These are phyloP conservation scores for Trichosanthes cucumerina DNA, from an alignment of 306 rosid species.

Conservation along the genomic window DNA sequence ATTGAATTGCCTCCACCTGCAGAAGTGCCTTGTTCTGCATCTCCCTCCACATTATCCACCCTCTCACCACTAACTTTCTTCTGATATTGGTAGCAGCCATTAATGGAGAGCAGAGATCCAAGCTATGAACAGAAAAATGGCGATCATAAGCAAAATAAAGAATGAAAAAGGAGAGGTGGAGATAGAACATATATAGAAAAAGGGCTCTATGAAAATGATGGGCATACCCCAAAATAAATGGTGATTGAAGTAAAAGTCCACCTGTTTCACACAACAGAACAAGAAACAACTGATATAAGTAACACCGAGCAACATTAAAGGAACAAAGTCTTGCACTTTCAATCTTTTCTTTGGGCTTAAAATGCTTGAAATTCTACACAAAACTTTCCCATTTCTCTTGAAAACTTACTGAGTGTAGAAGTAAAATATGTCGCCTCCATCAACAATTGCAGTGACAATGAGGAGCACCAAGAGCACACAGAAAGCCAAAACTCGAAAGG, in stretches of 20 bases:
- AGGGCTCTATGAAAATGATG: slow-evolving; percentile 11
- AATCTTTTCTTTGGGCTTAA: neutral
- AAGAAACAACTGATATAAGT: neutral
- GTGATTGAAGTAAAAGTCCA: slow-evolving; percentile 83
- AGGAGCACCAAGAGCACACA: slow-evolving; percentile 66
- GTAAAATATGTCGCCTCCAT: slow-evolving; percentile 70
- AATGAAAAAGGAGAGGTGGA: neutral
- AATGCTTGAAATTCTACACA: neutral
- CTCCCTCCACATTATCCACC: slow-evolving; percentile 66
- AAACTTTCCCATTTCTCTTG: neutral
- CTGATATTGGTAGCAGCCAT: slow-evolving; percentile 71
- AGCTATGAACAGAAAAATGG: slow-evolving; percentile 33
- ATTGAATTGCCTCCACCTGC: slow-evolving; percentile 20
- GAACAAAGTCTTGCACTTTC: neutral
- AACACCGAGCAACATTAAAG: neutral
- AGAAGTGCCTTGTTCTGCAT: slow-evolving; percentile 55
- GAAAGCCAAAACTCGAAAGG: slow-evolving; percentile 69
- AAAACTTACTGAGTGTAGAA: slow-evolving; percentile 74
- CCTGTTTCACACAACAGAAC: slow-evolving; percentile 35
- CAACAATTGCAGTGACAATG: slow-evolving; percentile 37
- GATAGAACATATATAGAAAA: neutral
- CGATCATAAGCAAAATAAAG: slow-evolving; percentile 10
- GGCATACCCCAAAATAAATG: slow-evolving; percentile 88
- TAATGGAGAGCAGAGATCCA: slow-evolving; percentile 71
- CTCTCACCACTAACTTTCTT: slow-evolving; percentile 71